Percentiles rank a stretch among this genome's conserved stretches.
Conservation (phyloP, 1,284 basidiomycete species). For the Ceratobasidium sp. region DNA sequence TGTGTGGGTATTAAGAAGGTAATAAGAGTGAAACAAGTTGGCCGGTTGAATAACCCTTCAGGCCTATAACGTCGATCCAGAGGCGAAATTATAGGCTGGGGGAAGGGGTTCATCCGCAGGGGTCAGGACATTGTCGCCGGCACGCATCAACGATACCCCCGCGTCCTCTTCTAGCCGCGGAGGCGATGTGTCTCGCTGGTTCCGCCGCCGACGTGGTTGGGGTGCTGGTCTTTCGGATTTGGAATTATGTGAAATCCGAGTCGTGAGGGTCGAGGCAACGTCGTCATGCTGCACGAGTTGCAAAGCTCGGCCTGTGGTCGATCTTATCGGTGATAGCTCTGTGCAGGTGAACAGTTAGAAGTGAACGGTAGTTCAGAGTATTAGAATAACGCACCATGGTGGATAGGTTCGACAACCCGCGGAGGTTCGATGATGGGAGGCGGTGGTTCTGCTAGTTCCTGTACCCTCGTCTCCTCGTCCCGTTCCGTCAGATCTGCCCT, state of each 20-base stretch:
- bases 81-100: constrained; percentile 15
- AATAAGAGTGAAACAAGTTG: too few relatives aligned
- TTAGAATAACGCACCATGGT: not conserved
- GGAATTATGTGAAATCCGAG: not conserved
- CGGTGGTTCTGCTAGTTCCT: not conserved
- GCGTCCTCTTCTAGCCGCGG: constrained; percentile 38
- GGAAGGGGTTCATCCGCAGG: constrained; percentile 2
- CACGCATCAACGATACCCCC: constrained; percentile 38
- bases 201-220: constrained; percentile 8
- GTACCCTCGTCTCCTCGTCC: not conserved
- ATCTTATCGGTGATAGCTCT: not conserved
- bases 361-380: too few relatives aligned
- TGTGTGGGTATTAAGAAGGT: too few relatives aligned
- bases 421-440: not conserved
- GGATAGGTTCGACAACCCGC: not conserved
- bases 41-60: too few relatives aligned
- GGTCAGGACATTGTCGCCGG: constrained; percentile 6
- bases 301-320: not conserved
- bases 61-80: not conserved
- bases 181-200: constrained; percentile 24
- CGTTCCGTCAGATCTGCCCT: not conserved
- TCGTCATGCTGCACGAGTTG: constrained; percentile 8
- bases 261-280: not conserved
- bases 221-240: not conserved
- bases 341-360: not conserved